These are phyloP conservation scores for Trebouxia sp. DNA, from an alignment of 139 green algal genomes.

Conservation along the genomic window DNA sequence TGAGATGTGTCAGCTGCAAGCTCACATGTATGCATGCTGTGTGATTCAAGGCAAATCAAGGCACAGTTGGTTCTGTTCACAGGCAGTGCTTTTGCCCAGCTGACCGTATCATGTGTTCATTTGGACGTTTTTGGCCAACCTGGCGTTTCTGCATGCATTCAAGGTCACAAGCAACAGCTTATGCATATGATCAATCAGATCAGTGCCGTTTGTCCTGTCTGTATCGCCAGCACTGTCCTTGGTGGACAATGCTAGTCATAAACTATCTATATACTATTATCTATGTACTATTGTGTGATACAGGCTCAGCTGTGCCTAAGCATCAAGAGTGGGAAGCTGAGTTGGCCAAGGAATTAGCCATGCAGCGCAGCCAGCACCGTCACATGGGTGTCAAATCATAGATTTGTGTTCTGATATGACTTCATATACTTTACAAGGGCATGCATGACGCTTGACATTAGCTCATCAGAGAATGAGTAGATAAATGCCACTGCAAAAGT, in stretches of 20 bases:
- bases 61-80: not conserved
- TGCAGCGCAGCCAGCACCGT: conserved; percentile 13
- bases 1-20: not conserved
- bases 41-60: not conserved
- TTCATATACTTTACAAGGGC: too few relatives aligned
- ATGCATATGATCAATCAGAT: not conserved
- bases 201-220: too few relatives aligned
- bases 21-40: not conserved
- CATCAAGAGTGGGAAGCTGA: conserved; percentile 28
- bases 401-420: too few relatives aligned
- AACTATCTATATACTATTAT: not conserved
- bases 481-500: too few relatives aligned
- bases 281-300: not conserved
- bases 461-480: too few relatives aligned
- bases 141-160: not conserved
- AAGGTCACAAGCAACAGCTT: not conserved
- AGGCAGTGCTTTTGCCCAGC: not conserved
- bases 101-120: not conserved
- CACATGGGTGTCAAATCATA: too few relatives aligned
- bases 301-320: not conserved
- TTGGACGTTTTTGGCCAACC: not conserved
- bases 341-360: conserved; percentile 15
- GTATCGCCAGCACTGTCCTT: too few relatives aligned
- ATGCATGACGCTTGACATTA: too few relatives aligned
- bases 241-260: not conserved